These are phyloP conservation scores for Sclerotinia minor DNA, from an alignment of 2,329 filamentous ascomycete genomes.

Conservation along the genomic window DNA sequence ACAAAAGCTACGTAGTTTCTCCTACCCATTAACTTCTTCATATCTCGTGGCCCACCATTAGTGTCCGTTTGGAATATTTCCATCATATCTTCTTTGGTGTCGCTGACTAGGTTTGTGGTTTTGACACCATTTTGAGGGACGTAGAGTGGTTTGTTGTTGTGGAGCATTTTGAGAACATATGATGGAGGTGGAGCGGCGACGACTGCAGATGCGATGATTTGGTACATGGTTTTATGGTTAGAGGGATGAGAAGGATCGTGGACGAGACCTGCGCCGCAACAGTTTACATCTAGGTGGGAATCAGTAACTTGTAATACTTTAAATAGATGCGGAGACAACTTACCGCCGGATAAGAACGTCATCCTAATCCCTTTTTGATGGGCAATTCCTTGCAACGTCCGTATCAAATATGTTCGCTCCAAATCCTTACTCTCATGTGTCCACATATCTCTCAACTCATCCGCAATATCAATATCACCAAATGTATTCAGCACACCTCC, in stretches of 20 bases:
- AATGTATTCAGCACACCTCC: constrained; percentile 94
- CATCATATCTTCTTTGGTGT: constrained; percentile 99
- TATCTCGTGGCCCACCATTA: constrained; percentile 75
- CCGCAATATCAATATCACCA: constrained; percentile 89
- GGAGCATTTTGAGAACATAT: constrained; percentile 91
- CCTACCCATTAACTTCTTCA: constrained; percentile 89
- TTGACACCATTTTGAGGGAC: constrained; percentile 86
- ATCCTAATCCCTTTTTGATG: constrained; percentile 95
- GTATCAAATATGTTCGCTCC: constrained; percentile 92
- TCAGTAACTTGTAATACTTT: constrained; percentile 28
- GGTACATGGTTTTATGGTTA: constrained; percentile 99
- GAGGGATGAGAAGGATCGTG: constrained; percentile 89
- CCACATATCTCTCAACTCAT: constrained; percentile 96
- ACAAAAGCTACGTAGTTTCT: constrained; percentile 92
- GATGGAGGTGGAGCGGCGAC: constrained; percentile 82
- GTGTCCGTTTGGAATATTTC: constrained; percentile 97
- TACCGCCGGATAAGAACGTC: constrained; percentile 91
- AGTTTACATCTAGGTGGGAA: constrained; percentile 67
- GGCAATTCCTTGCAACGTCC: constrained; percentile 90
- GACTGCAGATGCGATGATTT: constrained; percentile 89
- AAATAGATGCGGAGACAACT: constrained; percentile 36
- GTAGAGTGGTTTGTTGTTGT: constrained; percentile 91
- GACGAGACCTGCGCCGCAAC: constrained; percentile 86
- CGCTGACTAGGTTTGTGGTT: constrained; percentile 71
- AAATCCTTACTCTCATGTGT: constrained; percentile 98